Percentiles rank a stretch among this genome's conserved stretches.
Evolutionary conservation across 306 rosid genomes (phyloP).

Genomic region (Pyrus pyrifolia): DNA sequence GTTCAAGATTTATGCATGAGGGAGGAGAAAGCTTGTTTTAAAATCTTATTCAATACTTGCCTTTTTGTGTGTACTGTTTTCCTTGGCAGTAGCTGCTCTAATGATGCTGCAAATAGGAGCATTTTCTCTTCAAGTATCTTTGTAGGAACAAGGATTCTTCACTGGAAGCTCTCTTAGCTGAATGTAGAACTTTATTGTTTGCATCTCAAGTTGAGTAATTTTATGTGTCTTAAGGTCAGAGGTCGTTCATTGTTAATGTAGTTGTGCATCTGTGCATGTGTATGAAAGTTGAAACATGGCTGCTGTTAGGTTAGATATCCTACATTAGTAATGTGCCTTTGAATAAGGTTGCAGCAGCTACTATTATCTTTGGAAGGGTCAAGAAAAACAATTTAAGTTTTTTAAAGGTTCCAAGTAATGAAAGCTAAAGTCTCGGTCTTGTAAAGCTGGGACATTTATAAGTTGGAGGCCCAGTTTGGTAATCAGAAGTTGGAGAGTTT

Average conservation of each 20-base stretch:
- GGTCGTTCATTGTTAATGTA: neutral
- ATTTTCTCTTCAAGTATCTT: neutral
- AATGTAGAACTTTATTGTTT: neutral
- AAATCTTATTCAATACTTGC: neutral
- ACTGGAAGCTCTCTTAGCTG: neutral
- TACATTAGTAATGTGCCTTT: neutral
- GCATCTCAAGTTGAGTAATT: neutral
- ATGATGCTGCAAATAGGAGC: neutral
- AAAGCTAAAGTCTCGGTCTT: neutral
- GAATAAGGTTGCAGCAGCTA: neutral
- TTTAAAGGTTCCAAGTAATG: neutral
- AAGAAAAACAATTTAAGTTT: neutral
- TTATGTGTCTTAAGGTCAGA: neutral
- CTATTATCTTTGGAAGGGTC: neutral
- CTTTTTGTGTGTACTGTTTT: neutral
- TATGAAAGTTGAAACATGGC: neutral
- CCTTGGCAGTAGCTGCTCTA: neutral
- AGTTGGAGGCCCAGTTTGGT: neutral
- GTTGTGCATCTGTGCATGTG: neutral
- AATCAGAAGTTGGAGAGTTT: neutral
- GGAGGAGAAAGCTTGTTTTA: neutral
- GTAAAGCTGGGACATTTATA: neutral
- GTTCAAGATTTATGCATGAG: neutral
- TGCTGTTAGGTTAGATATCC: too few species aligned
- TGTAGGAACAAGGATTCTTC: neutral